Evolutionary conservation across 2,329 filamentous ascomycete genomes (phyloP), one percentile per base, ranked within the genome.

Genomic region (Aspergillus transmontanensis): DNA sequence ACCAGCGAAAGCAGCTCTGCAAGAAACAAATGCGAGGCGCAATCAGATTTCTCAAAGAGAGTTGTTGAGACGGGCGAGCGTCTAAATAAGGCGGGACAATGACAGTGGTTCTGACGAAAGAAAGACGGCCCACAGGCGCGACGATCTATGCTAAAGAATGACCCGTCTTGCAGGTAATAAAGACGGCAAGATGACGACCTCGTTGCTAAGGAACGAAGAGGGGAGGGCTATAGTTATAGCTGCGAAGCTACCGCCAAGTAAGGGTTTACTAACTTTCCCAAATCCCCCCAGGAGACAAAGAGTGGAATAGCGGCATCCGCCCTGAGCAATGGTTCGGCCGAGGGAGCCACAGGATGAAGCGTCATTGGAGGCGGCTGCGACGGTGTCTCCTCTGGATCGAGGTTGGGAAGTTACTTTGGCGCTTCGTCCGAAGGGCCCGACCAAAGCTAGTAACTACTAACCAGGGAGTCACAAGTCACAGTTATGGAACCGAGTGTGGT

Each of bases 361-460:
- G 14, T 39, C 51, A 65, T 62, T 67, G 65, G 65, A 63, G 59
- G 63, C 48, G 56, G 41, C 6, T 1, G 30, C 50, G 54, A 55
- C 36, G 21, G 43, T 45, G 56, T 56, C 46, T 51, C 63, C 65
- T 61, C 63, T 62, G 63, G 59, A 58, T 65, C 56, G 41, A 64
- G 43, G 23, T 30, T 56, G 32, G 46, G 51, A 43, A 54, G 36
- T 54, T 55, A 41, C 34, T 39, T 55, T 39, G 34, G 51, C 51
- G 51, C 51, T 54, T 28, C 50, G 28, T 30, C 50, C 50, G 26
- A 53, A 53, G 50, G n/a, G 50, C 50, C 50, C 23, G 50, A 34
- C 30, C 32, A 36, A 28, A 36, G 57, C 46, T 30, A 30, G 26
- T 26, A n/a, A 45, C 46, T 30, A 30, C 14, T 26, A n/a, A 45